These are phyloP conservation scores for Penicillium nucicola DNA, from an alignment of 495 filamentous ascomycete species.

Conservation along the genomic window DNA sequence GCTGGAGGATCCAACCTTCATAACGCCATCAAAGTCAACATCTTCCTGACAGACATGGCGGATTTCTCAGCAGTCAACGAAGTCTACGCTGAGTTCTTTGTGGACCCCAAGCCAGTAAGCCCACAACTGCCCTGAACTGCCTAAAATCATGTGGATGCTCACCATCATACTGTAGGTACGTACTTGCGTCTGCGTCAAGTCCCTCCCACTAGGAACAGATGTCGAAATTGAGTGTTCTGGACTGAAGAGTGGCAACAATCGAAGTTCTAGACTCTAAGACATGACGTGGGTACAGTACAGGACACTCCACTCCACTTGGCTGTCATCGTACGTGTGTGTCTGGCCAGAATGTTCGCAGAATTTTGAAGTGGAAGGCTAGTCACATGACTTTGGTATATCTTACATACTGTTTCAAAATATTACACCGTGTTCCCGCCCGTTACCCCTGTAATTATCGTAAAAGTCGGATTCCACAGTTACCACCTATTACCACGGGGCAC, in stretches of 20 bases:
- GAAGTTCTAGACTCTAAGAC: slow-evolving; percentile 11
- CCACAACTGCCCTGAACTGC: too few relatives aligned
- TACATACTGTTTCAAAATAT: neutral
- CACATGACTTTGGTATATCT: slow-evolving; percentile 1
- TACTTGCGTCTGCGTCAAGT: slow-evolving; percentile 66
- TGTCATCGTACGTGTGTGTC: too few relatives aligned
- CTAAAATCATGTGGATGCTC: neutral
- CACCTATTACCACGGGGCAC: neutral
- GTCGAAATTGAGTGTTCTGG: slow-evolving; percentile 67
- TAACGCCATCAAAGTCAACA: slow-evolving; percentile 66
- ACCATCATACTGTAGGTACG: slow-evolving; percentile 39
- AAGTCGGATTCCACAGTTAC: neutral
- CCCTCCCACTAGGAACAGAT: slow-evolving; percentile 61
- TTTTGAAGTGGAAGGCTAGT: neutral
- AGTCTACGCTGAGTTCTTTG: slow-evolving; percentile 53
- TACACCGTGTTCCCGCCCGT: neutral
- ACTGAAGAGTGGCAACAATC: slow-evolving; percentile 6
- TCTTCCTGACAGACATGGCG: slow-evolving; percentile 68
- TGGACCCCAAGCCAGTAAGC: slow-evolving; percentile 50
- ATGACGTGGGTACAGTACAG: slow-evolving; percentile 2
- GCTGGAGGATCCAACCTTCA: slow-evolving; percentile 59
- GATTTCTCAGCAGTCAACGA: slow-evolving; percentile 65
- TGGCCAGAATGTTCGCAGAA: neutral
- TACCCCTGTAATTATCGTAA: neutral
- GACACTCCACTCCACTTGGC: slow-evolving; percentile 3